Percentiles rank a stretch among this genome's conserved stretches.
Conservation (phyloP, 2,329 filamentous ascomycete genomes). For the Aspergillus pseudoviridinutans region DNA sequence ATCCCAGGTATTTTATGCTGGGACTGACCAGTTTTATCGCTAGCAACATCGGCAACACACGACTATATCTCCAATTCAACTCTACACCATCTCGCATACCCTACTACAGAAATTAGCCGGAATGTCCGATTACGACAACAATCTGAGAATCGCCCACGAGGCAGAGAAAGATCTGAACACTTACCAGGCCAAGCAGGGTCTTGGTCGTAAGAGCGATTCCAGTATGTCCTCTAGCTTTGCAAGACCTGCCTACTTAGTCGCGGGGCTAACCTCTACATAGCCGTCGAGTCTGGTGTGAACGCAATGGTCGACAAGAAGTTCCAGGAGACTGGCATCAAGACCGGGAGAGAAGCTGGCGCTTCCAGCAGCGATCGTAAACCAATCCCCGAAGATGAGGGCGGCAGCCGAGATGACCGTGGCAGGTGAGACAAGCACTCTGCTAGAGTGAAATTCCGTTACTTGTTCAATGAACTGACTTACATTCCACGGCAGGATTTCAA, state of each 20-base stretch:
- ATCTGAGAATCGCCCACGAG: conserved; percentile 25
- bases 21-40: not conserved
- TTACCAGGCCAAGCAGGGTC: conserved; percentile 37
- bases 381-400: conserved; percentile 42
- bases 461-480: conserved; percentile 1
- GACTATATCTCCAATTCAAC: not conserved
- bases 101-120: conserved; percentile 1
- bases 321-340: conserved; percentile 33
- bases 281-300: conserved; percentile 41
- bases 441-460: not conserved
- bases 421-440: conserved; percentile 22
- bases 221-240: conserved; percentile 24
- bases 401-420: conserved; percentile 34
- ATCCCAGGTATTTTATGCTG: not conserved
- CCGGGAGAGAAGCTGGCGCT: conserved; percentile 31
- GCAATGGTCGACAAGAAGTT: conserved; percentile 38
- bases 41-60: not conserved
- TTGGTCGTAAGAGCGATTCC: conserved; percentile 37
- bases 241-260: not conserved
- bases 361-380: conserved; percentile 37
- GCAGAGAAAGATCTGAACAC: conserved; percentile 41
- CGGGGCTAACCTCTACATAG: conserved; percentile 14
- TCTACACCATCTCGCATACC: not conserved
- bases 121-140: conserved; percentile 23
- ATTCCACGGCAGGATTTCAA: conserved; percentile 26